A percentile compares a stretch with the other conserved stretches of the same genome.
phyloP scores from a whole-genome alignment of 2,329 filamentous ascomycete species.

The Polychaeton citri region DNA sequence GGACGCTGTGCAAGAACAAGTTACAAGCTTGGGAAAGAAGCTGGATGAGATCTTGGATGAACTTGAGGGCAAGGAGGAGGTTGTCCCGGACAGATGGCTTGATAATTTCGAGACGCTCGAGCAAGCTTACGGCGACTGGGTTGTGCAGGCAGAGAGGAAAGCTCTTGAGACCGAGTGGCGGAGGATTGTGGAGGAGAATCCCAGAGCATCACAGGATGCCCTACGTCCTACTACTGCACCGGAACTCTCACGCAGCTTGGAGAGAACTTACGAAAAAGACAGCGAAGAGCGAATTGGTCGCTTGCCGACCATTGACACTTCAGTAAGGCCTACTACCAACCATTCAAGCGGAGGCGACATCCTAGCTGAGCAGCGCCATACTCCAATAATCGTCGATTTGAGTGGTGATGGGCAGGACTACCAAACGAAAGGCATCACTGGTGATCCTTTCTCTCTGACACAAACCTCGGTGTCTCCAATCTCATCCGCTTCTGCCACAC shows the following conservation, averaged over 20 bases:
- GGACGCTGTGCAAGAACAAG: slow-evolving; percentile 50
- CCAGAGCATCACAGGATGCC: too few relatives aligned
- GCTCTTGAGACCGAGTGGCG: slow-evolving; percentile 51
- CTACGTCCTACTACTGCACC: neutral
- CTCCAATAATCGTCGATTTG: neutral
- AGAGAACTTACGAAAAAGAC: neutral
- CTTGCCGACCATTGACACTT: neutral
- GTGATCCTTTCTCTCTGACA: too few relatives aligned
- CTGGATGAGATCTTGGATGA: slow-evolving; percentile 79
- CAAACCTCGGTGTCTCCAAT: neutral
- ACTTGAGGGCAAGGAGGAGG: slow-evolving; percentile 72
- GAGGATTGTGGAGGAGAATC: too few relatives aligned
- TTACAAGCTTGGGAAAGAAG: slow-evolving; percentile 55
- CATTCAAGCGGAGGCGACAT: too few relatives aligned
- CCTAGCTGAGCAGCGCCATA: neutral
- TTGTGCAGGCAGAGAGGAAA: slow-evolving; percentile 59
- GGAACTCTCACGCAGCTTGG: neutral
- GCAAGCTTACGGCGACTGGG: slow-evolving; percentile 66
- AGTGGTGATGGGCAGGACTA: neutral
- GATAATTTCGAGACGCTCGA: slow-evolving; percentile 75
- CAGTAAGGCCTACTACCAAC: too few relatives aligned
- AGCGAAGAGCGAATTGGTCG: neutral
- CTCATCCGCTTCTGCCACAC: neutral
- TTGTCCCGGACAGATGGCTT: slow-evolving; percentile 75
- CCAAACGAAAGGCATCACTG: neutral